A percentile compares a stretch with the other conserved stretches of the same genome.
These are phyloP conservation scores for Penstemon newberryi DNA, from an alignment of 257 asterid species.

Conservation along the genomic window DNA sequence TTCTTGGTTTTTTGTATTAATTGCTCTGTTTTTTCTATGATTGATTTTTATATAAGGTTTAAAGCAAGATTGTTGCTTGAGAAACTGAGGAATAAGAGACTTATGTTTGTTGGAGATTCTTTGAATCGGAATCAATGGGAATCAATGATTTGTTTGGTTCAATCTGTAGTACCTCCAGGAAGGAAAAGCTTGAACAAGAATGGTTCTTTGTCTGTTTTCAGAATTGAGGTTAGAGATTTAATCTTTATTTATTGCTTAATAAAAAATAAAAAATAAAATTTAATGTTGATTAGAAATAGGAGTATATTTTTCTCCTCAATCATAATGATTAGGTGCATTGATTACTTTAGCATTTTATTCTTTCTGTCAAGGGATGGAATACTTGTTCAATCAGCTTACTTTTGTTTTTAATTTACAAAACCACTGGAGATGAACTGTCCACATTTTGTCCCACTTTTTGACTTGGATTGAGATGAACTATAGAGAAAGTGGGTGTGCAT, in stretches of 20 bases:
- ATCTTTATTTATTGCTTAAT: background rate
- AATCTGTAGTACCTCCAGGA: constrained; percentile 52
- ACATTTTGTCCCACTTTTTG: constrained; percentile 12
- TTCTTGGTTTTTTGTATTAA: background rate
- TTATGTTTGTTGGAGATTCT: constrained; percentile 87
- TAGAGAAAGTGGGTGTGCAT: constrained; percentile 21
- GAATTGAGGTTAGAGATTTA: constrained; percentile 54
- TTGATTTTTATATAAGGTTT: constrained; percentile 43
- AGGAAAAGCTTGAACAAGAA: constrained; percentile 69
- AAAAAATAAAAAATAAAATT: background rate
- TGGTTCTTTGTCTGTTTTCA: constrained; percentile 74
- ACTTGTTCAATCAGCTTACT: background rate
- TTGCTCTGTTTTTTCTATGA: background rate
- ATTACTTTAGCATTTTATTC: background rate
- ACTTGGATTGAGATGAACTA: background rate
- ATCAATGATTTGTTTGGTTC: constrained; percentile 79
- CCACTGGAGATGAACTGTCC: background rate
- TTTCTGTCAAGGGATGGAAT: too few relatives aligned
- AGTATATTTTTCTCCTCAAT: constrained; percentile 6
- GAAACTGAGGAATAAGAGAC: constrained; percentile 81
- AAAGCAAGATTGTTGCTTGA: constrained; percentile 62
- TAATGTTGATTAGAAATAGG: background rate
- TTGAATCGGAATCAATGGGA: constrained; percentile 87
- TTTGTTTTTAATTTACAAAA: constrained; percentile 6
- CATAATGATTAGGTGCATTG: constrained; percentile 13